Conservation (phyloP, 345 rosid species). For the Salix udensis region DNA sequence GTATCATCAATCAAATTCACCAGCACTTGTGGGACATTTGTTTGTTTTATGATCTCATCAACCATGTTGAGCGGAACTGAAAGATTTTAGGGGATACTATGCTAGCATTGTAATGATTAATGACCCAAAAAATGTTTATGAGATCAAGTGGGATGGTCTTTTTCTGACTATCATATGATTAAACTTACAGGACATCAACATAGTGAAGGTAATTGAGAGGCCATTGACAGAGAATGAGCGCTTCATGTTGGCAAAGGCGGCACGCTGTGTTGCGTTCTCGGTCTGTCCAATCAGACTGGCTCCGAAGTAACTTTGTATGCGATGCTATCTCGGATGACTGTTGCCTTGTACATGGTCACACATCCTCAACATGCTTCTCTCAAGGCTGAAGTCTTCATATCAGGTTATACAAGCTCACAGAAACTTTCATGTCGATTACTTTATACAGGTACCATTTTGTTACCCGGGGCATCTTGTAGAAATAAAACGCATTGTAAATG, state of each 20-base stretch:
- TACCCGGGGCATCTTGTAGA: too few relatives aligned
- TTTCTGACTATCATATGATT: slow-evolving; percentile 10
- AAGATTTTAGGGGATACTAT: too few relatives aligned
- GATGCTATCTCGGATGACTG: not conserved
- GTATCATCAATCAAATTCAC: too few relatives aligned
- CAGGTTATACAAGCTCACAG: not conserved
- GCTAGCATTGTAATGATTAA: too few relatives aligned
- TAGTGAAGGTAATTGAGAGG: slow-evolving; percentile 83
- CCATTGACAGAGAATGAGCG: slow-evolving; percentile 82
- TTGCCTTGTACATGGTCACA: not conserved
- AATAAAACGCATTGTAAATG: too few relatives aligned
- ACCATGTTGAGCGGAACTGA: too few relatives aligned
- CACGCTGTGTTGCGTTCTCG: slow-evolving; percentile 82
- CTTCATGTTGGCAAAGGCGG: slow-evolving; percentile 86
- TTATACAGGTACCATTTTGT: not conserved
- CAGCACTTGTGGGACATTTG: too few relatives aligned
- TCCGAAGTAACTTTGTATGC: slow-evolving; percentile 48
- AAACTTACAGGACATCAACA: slow-evolving; percentile 64
- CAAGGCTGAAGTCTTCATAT: not conserved
- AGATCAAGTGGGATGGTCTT: not conserved
- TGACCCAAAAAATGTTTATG: not conserved
- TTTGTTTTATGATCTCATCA: too few relatives aligned
- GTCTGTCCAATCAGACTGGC: slow-evolving; percentile 72
- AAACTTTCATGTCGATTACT: slow-evolving; percentile 4
- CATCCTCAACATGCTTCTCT: not conserved